phyloP scores from a whole-genome alignment of 2,329 filamentous ascomycete genomes.

The Lojkania enalia region DNA sequence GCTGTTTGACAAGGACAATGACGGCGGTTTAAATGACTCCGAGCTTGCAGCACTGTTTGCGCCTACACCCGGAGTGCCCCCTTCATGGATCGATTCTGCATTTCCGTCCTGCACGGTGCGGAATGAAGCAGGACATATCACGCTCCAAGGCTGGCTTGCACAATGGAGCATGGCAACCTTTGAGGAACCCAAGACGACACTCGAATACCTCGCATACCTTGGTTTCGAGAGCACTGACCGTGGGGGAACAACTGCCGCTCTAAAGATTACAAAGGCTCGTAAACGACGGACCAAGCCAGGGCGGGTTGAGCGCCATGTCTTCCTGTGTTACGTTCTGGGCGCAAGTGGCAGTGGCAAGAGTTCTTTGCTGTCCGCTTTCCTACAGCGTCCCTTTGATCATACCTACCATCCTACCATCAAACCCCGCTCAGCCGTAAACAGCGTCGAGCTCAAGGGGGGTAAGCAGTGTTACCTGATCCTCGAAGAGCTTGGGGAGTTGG shows the following conservation, averaged over 20 bases:
- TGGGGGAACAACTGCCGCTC: slow-evolving; percentile 76
- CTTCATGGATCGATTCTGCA: slow-evolving; percentile 82
- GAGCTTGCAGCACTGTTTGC: slow-evolving; percentile 88
- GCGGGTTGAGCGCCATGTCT: slow-evolving; percentile 89
- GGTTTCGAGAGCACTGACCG: slow-evolving; percentile 82
- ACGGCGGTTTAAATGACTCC: slow-evolving; percentile 84
- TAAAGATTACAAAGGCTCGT: slow-evolving; percentile 90
- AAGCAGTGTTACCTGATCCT: slow-evolving; percentile 97
- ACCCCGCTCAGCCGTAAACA: slow-evolving; percentile 90
- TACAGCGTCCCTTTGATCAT: slow-evolving; percentile 81
- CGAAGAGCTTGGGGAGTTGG: slow-evolving; percentile 92
- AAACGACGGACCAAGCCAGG: slow-evolving; percentile 82
- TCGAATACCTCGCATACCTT: slow-evolving; percentile 94
- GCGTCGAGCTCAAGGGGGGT: slow-evolving; percentile 90
- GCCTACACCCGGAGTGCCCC: slow-evolving; percentile 85
- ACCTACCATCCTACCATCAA: slow-evolving; percentile 94
- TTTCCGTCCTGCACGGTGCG: slow-evolving; percentile 94
- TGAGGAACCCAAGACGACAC: slow-evolving; percentile 88
- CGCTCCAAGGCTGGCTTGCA: slow-evolving; percentile 94
- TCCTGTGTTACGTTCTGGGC: slow-evolving; percentile 89
- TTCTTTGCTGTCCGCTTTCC: slow-evolving; percentile 84
- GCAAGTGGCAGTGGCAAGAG: slow-evolving; percentile 88
- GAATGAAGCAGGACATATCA: slow-evolving; percentile 94
- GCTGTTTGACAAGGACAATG: slow-evolving; percentile 95
- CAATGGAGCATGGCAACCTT: slow-evolving; percentile 99